phyloP scores from a whole-genome alignment of 768 basidiomycete species.

The Suillus alpinus region DNA sequence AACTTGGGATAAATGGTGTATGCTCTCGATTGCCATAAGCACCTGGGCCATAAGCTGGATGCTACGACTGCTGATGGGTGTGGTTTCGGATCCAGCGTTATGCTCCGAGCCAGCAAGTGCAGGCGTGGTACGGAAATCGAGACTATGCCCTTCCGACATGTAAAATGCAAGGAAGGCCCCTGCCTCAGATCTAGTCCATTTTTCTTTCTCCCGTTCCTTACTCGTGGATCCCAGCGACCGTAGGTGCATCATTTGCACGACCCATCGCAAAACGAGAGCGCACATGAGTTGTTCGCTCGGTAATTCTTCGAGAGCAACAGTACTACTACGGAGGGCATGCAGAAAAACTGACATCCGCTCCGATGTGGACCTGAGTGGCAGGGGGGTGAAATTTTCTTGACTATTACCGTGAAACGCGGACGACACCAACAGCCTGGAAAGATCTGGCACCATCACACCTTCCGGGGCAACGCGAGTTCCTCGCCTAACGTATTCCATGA shows the following conservation, averaged over 20 bases:
- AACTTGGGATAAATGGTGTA: conserved; percentile 59
- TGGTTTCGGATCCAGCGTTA: conserved; percentile 2
- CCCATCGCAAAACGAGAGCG: conserved; percentile 63
- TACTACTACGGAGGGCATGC: conserved; percentile 53
- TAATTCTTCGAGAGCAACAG: conserved; percentile 44
- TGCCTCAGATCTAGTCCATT: conserved; percentile 68
- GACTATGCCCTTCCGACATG: conserved; percentile 10
- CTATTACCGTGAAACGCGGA: conserved; percentile 25
- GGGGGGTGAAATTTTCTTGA: conserved; percentile 33
- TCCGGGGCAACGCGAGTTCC: conserved; percentile 65
- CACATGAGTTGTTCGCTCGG: conserved; percentile 44
- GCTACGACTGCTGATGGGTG: conserved; percentile 51
- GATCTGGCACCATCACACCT: conserved; percentile 46
- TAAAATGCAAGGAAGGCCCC: conserved; percentile 57
- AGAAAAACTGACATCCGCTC: conserved; percentile 57
- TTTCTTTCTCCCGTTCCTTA: conserved; percentile 62
- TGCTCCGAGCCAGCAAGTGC: conserved; percentile 11
- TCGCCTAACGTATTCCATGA: conserved; percentile 64
- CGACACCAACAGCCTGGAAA: conserved; percentile 46
- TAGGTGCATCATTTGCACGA: conserved; percentile 46
- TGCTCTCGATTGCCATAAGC: conserved; percentile 53
- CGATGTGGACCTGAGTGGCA: conserved; percentile 48
- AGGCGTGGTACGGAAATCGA: conserved; percentile 10
- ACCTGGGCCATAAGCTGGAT: conserved; percentile 69
- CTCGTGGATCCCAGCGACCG: conserved; percentile 50